Evolutionary conservation across 106 monocot species (phyloP).

Genomic region (Dioscorea zingiberensis): DNA sequence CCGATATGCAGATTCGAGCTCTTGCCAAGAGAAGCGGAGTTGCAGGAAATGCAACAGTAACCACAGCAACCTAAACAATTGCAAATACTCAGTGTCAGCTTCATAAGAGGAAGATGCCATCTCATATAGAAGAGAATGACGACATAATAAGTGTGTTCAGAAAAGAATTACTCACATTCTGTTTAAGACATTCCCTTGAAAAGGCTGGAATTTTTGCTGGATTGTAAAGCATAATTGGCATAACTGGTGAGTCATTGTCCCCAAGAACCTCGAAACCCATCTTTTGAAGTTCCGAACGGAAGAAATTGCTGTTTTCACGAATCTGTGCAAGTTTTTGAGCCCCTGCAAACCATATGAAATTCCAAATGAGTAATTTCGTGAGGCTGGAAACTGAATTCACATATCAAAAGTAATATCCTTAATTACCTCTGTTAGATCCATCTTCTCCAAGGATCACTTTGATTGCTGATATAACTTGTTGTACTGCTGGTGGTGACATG

Average conservation of each 20-base stretch:
- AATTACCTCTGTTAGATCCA: constrained; percentile 62
- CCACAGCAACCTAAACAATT: constrained; percentile 59
- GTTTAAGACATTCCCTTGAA: constrained; percentile 68
- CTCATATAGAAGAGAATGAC: background rate
- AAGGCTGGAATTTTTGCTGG: constrained; percentile 83
- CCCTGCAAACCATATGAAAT: constrained; percentile 28
- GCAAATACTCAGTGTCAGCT: background rate
- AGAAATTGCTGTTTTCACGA: constrained; percentile 85
- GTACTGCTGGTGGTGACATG: constrained; percentile 78
- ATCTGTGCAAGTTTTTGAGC: constrained; percentile 70
- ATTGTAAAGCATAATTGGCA: constrained; percentile 91
- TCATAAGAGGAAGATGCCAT: background rate
- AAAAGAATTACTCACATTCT: constrained; percentile 38
- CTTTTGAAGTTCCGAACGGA: constrained; percentile 69
- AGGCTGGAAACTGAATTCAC: background rate
- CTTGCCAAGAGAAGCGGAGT: constrained; percentile 77
- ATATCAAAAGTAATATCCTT: background rate
- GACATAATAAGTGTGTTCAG: background rate
- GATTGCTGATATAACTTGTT: constrained; percentile 76
- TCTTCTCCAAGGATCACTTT: constrained; percentile 82
- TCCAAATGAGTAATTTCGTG: background rate
- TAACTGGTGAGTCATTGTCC: constrained; percentile 74
- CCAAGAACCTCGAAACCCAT: constrained; percentile 90
- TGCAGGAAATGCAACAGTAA: constrained; percentile 76
- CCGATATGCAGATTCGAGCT: constrained; percentile 81